A percentile compares a stretch with the other conserved stretches of the same genome.
These are phyloP conservation scores for Galeopsis tetrahit DNA, from an alignment of 257 asterid species.

Conservation along the genomic window DNA sequence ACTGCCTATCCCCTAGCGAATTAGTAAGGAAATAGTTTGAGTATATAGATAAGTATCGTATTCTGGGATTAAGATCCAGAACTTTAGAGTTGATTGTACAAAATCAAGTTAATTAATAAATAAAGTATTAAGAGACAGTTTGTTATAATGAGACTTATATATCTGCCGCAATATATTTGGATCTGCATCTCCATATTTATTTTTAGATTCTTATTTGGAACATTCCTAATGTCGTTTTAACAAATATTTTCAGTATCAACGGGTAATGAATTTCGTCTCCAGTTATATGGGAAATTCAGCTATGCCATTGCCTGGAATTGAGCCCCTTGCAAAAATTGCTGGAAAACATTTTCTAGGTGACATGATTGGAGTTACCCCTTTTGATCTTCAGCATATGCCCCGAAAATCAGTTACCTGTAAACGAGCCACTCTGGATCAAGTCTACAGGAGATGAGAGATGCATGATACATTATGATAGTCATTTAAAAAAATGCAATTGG, in stretches of 20 bases:
- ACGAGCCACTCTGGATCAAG: slow-evolving; percentile 67
- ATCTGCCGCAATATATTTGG: background rate
- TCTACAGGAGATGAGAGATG: slow-evolving; percentile 48
- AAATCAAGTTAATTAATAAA: background rate
- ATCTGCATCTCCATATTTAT: slow-evolving; percentile 14
- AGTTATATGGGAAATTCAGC: slow-evolving; percentile 41
- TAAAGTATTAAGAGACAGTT: background rate
- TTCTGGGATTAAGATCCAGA: too few species aligned
- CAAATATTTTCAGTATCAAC: slow-evolving; percentile 45
- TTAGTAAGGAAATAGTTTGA: too few species aligned
- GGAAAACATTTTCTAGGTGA: slow-evolving; percentile 31
- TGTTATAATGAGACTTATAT: background rate
- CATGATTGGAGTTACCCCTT: slow-evolving; percentile 30
- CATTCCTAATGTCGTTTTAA: background rate
- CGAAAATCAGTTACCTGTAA: slow-evolving; percentile 37
- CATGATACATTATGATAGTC: slow-evolving; percentile 49
- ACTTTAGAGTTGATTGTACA: too few species aligned
- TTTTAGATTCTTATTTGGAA: slow-evolving; percentile 17
- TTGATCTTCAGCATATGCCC: slow-evolving; percentile 27
- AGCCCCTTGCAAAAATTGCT: slow-evolving; percentile 25
- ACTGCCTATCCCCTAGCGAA: too few species aligned
- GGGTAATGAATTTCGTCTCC: slow-evolving; percentile 39
- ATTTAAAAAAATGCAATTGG: slow-evolving; percentile 47
- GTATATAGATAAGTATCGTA: slow-evolving; percentile 17
- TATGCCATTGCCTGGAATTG: slow-evolving; percentile 27